Evolutionary conservation across 345 rosid genomes (phyloP).

Genomic region (Cochlearia excelsa): DNA sequence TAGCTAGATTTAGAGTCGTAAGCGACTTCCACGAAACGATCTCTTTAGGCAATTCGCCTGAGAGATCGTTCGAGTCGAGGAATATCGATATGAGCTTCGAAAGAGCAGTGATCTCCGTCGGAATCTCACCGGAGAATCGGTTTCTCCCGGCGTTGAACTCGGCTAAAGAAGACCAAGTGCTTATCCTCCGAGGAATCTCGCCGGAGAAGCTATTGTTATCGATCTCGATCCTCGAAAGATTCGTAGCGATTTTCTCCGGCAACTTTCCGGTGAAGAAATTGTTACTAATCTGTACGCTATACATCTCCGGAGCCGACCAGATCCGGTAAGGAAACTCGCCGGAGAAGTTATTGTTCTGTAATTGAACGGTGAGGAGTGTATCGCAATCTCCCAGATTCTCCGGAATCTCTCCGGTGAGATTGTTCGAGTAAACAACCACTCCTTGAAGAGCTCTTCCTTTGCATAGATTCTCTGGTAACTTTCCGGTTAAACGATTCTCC

Average conservation of each 20-base stretch:
- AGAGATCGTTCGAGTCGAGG: constrained; percentile 60
- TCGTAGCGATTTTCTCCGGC: constrained; percentile 58
- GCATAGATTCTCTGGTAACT: constrained; percentile 66
- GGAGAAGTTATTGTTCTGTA: constrained; percentile 60
- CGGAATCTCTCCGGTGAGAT: constrained; percentile 61
- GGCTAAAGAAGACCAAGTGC: constrained; percentile 51
- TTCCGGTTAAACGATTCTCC: constrained; percentile 55
- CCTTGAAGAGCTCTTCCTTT: constrained; percentile 54
- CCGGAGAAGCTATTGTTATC: constrained; percentile 71
- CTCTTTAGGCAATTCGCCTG: constrained; percentile 60
- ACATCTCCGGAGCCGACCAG: constrained; percentile 57
- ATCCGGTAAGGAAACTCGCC: constrained; percentile 76
- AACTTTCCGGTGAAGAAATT: constrained; percentile 72
- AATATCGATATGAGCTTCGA: constrained; percentile 40
- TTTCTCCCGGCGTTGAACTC: constrained; percentile 71
- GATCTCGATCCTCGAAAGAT: constrained; percentile 65
- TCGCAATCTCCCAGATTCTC: constrained; percentile 60
- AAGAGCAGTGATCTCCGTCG: constrained; percentile 56
- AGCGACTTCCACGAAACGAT: constrained; percentile 66
- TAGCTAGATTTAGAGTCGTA: constrained; percentile 47
- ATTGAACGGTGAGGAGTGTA: constrained; percentile 54
- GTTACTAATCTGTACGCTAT: constrained; percentile 50
- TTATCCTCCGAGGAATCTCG: constrained; percentile 50
- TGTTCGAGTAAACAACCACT: constrained; percentile 59
- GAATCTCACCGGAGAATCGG: constrained; percentile 59